Conservation (phyloP, 495 filamentous ascomycete genomes). For the Aspergillus campestris region DNA sequence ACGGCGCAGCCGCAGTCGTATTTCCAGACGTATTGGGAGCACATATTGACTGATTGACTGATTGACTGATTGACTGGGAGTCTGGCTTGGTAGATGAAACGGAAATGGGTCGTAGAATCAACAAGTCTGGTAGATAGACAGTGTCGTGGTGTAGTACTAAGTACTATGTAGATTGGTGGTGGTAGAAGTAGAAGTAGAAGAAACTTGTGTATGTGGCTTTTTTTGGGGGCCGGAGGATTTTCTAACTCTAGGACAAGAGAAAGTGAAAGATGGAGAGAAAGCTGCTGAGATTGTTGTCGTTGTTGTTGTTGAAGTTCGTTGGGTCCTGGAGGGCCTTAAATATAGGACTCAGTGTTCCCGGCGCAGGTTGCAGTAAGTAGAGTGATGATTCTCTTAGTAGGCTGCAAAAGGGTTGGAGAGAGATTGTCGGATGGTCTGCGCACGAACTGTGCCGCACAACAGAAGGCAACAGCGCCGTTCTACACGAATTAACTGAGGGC, state of each 20-base stretch:
- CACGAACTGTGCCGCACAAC: no score
- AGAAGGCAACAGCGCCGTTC: no score
- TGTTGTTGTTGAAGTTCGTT: conserved; percentile 10
- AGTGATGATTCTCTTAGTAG: conserved; percentile 1
- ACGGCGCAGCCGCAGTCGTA: conserved; percentile 36
- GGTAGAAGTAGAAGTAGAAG: neutral
- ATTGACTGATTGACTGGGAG: neutral
- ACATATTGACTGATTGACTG: conserved; percentile 20
- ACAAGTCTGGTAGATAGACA: no score
- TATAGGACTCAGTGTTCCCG: conserved; percentile 7
- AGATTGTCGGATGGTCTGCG: no score
- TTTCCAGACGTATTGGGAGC: conserved; percentile 33
- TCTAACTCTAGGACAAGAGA: no score
- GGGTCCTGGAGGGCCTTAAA: conserved; percentile 18
- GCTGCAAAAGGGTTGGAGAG: no score
- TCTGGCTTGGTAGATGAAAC: no score
- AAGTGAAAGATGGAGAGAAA: conserved; percentile 1
- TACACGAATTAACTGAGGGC: no score
- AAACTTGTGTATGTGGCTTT: neutral
- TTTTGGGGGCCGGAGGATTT: no score
- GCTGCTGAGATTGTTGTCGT: conserved; percentile 5
- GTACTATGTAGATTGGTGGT: neutral
- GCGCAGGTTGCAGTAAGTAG: conserved; percentile 4
- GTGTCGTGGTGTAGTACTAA: no score
- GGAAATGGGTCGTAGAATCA: no score